These are phyloP conservation scores for Colletotrichum sp. DNA, from an alignment of 2,329 filamentous ascomycete genomes.

Conservation along the genomic window DNA sequence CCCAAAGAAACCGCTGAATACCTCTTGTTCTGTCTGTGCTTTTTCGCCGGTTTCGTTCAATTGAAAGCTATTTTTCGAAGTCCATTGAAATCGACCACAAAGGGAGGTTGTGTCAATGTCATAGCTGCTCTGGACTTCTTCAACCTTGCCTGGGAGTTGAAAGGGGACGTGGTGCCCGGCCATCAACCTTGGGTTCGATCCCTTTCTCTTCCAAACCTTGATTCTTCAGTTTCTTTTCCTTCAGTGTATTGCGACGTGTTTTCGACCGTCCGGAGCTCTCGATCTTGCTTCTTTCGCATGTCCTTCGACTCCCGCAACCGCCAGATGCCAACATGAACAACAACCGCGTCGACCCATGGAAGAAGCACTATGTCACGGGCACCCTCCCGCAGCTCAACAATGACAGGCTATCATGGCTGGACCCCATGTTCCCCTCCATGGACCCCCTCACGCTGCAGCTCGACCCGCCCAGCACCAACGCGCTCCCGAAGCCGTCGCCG, in stretches of 20 bases:
- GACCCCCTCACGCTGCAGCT: neutral
- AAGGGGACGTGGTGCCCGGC: neutral
- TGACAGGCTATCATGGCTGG: conserved; percentile 9
- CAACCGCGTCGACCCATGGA: neutral
- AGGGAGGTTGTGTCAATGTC: neutral
- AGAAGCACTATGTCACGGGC: neutral
- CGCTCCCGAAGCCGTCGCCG: neutral
- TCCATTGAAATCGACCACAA: neutral
- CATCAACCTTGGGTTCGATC: neutral
- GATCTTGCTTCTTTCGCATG: neutral
- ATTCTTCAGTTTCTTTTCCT: neutral
- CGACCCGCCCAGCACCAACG: neutral
- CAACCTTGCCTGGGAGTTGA: neutral
- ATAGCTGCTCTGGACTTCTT: neutral
- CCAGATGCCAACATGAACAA: neutral
- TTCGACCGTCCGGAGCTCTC: neutral
- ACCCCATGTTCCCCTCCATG: neutral
- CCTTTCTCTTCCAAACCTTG: neutral
- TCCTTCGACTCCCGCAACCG: neutral
- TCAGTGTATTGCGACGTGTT: neutral
- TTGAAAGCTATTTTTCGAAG: neutral
- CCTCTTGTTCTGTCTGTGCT: neutral
- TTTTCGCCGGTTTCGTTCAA: neutral
- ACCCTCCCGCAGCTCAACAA: neutral
- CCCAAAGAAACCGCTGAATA: neutral